These are phyloP conservation scores for Achaetomium macrosporum DNA, from an alignment of 2,329 filamentous ascomycete genomes.

Conservation along the genomic window DNA sequence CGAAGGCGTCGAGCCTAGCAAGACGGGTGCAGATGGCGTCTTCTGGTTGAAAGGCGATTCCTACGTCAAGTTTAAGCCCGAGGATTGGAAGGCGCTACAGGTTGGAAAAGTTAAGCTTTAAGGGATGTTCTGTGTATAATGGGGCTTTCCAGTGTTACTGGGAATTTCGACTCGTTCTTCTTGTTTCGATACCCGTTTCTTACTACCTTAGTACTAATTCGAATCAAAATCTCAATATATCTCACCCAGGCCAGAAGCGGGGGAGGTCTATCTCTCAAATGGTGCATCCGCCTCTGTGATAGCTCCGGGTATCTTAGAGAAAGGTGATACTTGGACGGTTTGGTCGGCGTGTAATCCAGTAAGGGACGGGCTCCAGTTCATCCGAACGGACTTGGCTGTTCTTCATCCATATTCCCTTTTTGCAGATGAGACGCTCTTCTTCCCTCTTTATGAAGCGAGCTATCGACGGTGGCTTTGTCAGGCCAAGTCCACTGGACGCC, in stretches of 20 bases:
- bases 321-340: too few relatives aligned
- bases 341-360: too few relatives aligned
- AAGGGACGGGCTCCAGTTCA: too few relatives aligned
- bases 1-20: constrained; percentile 65
- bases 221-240: too few relatives aligned
- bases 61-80: constrained; percentile 62
- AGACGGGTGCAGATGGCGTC: constrained; percentile 43
- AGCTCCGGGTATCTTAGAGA: too few relatives aligned
- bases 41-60: constrained; percentile 61
- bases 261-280: too few relatives aligned
- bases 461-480: neutral
- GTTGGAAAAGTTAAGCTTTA: constrained; percentile 67
- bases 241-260: too few relatives aligned
- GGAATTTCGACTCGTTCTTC: neutral
- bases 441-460: too few relatives aligned
- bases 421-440: too few relatives aligned
- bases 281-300: too few relatives aligned
- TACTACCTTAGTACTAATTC: neutral
- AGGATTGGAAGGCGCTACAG: constrained; percentile 64
- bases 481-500: neutral
- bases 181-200: neutral
- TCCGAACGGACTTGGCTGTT: too few relatives aligned
- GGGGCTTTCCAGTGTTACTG: neutral
- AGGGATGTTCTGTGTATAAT: neutral
- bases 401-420: too few relatives aligned